Percentiles rank a stretch among this genome's conserved stretches.
These are phyloP conservation scores for Rheum nobile DNA, from an alignment of 148 eudicot species.

Conservation along the genomic window DNA sequence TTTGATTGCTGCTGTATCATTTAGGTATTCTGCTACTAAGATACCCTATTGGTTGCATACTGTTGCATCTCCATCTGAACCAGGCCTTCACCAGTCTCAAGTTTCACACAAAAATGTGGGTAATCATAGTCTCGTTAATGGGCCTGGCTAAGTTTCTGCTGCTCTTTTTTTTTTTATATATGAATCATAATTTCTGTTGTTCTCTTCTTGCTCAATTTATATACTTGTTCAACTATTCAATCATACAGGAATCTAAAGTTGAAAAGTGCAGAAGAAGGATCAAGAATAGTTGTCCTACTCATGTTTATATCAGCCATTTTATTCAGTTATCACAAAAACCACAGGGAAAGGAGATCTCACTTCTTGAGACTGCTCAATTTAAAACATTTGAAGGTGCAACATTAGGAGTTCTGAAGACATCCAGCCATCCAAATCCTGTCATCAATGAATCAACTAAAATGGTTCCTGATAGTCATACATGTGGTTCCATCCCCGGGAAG, in stretches of 20 bases:
- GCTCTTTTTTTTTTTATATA: not conserved
- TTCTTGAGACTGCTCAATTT: conserved; percentile 15
- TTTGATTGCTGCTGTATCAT: not conserved
- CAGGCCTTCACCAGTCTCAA: not conserved
- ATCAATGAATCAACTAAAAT: conserved; percentile 14
- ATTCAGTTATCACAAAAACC: conserved; percentile 43
- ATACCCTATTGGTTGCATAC: conserved; percentile 26
- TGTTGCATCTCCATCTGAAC: conserved; percentile 11
- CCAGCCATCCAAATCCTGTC: conserved; percentile 7
- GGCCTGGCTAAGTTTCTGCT: not conserved
- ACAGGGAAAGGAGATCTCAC: conserved; percentile 23
- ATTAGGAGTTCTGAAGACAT: conserved; percentile 8
- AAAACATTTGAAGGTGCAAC: conserved; percentile 12
- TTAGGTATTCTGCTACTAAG: conserved; percentile 16
- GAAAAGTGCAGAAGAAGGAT: conserved; percentile 18
- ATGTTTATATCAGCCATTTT: conserved; percentile 53
- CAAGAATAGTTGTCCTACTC: conserved; percentile 54
- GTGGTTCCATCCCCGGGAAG: conserved; percentile 17
- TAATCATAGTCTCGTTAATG: not conserved
- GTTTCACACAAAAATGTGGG: not conserved
- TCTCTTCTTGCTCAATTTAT: not conserved
- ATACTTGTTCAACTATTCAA: not conserved
- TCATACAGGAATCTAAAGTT: conserved; percentile 23
- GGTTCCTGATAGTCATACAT: conserved; percentile 9
- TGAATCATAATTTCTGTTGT: not conserved